phyloP scores from a whole-genome alignment of 2,329 filamentous ascomycete species.

The Thielaviopsis cerberus region DNA sequence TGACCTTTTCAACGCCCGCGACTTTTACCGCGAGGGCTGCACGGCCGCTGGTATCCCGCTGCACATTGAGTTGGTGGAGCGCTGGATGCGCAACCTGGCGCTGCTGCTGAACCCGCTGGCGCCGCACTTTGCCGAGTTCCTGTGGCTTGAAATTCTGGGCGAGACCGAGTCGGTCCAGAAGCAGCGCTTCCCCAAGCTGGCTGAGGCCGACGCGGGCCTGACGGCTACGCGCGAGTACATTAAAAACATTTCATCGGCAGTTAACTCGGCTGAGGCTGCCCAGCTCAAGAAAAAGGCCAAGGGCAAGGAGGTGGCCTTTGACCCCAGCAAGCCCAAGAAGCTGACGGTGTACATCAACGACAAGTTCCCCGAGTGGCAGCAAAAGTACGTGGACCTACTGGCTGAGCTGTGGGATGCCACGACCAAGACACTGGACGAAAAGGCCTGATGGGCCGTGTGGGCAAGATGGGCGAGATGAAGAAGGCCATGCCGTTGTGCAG shows the following conservation, averaged over 20 bases:
- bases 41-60: constrained; percentile 63
- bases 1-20: constrained; percentile 73
- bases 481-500: constrained; percentile 94
- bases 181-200: constrained; percentile 54
- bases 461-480: constrained; percentile 79
- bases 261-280: constrained; percentile 67
- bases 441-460: constrained; percentile 61
- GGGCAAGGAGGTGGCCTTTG: constrained; percentile 69
- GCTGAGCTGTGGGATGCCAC: constrained; percentile 47
- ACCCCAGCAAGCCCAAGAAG: constrained; percentile 82
- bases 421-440: constrained; percentile 53
- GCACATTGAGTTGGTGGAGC: constrained; percentile 61
- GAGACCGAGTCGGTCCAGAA: constrained; percentile 61
- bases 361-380: constrained; percentile 77
- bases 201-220: constrained; percentile 45
- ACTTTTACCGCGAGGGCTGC: constrained; percentile 75
- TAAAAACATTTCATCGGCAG: constrained; percentile 53
- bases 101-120: constrained; percentile 68
- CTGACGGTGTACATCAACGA: constrained; percentile 69
- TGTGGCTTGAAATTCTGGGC: constrained; percentile 81
- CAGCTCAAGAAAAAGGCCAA: constrained; percentile 83
- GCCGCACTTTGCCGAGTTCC: constrained; percentile 85
- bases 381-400: constrained; percentile 69
- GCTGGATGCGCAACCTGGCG: constrained; percentile 74
- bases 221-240: constrained; percentile 72